Evolutionary conservation across 1,284 basidiomycete genomes (phyloP).

Genomic region (Schizophyllum commune): DNA sequence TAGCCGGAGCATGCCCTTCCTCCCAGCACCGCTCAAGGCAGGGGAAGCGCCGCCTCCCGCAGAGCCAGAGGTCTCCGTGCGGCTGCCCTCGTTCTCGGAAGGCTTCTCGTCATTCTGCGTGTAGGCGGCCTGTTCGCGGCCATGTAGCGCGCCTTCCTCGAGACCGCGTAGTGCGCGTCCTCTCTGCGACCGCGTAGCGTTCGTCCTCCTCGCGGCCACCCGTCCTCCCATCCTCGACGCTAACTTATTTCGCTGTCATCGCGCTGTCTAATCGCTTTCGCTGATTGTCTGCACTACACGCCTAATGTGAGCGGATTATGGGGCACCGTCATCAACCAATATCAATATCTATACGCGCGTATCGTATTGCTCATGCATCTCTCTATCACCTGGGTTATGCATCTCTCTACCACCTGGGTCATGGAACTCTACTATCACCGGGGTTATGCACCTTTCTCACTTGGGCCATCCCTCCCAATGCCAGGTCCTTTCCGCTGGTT

Average conservation of each 20-base stretch:
- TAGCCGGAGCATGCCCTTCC: neutral
- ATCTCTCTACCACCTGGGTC: neutral
- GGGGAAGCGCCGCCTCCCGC: neutral
- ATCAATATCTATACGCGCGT: too few species aligned
- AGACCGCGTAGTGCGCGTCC: neutral
- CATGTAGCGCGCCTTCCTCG: neutral
- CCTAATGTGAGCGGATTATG: neutral
- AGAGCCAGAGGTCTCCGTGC: neutral
- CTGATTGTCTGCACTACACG: neutral
- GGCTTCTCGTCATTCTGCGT: neutral
- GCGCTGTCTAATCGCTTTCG: neutral
- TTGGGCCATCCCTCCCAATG: too few species aligned
- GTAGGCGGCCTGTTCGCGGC: neutral
- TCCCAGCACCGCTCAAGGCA: neutral
- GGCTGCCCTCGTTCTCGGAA: neutral
- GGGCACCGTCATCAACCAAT: neutral
- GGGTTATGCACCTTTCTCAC: neutral
- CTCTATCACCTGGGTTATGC: neutral
- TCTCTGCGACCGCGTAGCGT: neutral
- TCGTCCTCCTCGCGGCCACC: neutral
- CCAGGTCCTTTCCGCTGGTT: too few species aligned
- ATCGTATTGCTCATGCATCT: neutral
- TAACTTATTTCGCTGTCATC: neutral
- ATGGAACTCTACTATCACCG: neutral
- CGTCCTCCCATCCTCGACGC: neutral